Conservation (phyloP, 2,329 filamentous ascomycete genomes). For the Grosmannia huntii region DNA sequence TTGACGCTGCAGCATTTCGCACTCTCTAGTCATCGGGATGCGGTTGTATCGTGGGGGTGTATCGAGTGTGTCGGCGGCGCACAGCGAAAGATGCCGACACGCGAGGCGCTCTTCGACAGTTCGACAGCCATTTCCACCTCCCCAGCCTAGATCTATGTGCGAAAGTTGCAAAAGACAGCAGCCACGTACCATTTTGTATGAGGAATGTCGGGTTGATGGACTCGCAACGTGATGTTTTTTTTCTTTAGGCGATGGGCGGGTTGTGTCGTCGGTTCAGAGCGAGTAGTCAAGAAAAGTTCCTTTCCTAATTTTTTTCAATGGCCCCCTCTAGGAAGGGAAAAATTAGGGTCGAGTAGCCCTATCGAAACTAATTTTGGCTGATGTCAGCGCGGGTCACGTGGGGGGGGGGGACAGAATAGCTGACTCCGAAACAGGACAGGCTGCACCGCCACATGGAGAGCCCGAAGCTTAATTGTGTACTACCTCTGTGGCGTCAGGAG, state of each 20-base stretch:
- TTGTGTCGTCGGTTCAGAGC: conserved; percentile 11
- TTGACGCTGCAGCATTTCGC: neutral
- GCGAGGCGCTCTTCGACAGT: neutral
- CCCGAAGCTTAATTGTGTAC: neutral
- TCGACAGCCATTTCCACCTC: neutral
- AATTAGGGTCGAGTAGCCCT: conserved; percentile 13
- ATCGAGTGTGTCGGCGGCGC: neutral
- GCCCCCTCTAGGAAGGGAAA: conserved; percentile 6
- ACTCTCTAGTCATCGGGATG: neutral
- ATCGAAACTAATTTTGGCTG: neutral
- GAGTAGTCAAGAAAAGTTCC: conserved; percentile 11
- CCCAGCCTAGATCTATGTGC: neutral
- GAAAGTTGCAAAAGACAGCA: neutral
- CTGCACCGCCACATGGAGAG: neutral
- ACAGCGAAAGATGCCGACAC: neutral
- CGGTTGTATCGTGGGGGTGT: neutral
- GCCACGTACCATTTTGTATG: conserved; percentile 11
- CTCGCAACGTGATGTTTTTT: conserved; percentile 8
- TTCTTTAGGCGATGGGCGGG: conserved; percentile 8
- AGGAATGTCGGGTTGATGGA: conserved; percentile 3
- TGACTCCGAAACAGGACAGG: neutral
- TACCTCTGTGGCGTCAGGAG: neutral
- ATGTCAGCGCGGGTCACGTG: conserved; percentile 2
- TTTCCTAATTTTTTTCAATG: conserved; percentile 8
- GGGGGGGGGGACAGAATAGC: neutral